Evolutionary conservation across 352 stramenopile genomes (phyloP), one percentile per base, ranked within the genome.

Genomic region (Elongisporangium anandrum): DNA sequence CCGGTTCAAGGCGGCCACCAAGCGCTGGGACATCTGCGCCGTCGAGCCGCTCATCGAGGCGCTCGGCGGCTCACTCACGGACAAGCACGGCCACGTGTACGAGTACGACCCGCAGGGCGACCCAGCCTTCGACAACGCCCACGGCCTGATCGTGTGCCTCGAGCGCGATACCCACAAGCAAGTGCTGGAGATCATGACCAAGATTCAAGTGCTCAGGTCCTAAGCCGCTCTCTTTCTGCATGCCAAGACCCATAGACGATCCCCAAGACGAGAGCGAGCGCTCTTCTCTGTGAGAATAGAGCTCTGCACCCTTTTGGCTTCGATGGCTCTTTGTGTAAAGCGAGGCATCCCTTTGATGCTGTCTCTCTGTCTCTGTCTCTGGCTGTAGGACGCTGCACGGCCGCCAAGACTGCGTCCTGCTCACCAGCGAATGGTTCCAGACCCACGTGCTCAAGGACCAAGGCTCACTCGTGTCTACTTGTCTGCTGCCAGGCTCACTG

Each of bases 21-120:
- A 85, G 57, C 85, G 85, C 56, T 92, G 82, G 82, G 82, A 92
- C 66, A 90, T 89, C 52, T 92, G 82, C 56, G 82, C 81, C 1
- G 65, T 89, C 8, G 82, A 92, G 65, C 76, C 82, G 22, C 59
- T 92, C 39, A 64, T 92, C 2, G 74, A 76, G 23, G 82, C 66
- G 1, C 62, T 90, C 8, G 82, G 79, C 10, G 82, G 82, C 4
- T 62, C 71, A 23, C 61, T 92, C 26, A 77, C 82, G 3, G 77
- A 90, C 61, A 78, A 81, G 50, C 60, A 75, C 19, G 82, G 82
- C 21, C 64, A 70, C 24, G 68, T 77, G 39, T 92, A 92, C 62
- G 50, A 73, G 59, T 92, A 92, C 66, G 69, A 88, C 53, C 72
- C 80, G 47, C 64, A 55, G 4, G 70, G 78, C 51, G 73, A 73